Evolutionary conservation across 108 stramenopile genomes (phyloP), one percentile per base, ranked within the genome.

Genomic region (Pseudonitzschia multiseries): DNA sequence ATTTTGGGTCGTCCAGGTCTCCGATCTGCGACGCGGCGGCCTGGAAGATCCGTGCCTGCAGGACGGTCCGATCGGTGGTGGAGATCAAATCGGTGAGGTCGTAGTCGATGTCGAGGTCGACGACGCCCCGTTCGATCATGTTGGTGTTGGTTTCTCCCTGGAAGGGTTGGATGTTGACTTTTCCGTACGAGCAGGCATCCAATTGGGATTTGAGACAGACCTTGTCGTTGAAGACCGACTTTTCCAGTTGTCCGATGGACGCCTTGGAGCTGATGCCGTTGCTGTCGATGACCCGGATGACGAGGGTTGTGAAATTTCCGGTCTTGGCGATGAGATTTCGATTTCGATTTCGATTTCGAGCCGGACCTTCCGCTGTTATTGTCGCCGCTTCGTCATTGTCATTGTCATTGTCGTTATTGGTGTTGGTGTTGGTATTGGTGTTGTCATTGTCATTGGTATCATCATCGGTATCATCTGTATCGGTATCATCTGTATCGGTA

Each of bases 131-230:
- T 48, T 24, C 21, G 28, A 32, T n/a, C 1, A 12, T 44, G 41
- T 20, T 6, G 4, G 57, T 51, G 17, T 51, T 51, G 20, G n/a
- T n/a, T 51, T n/a, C 50, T 51, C n/a, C 36, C 24, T n/a, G 0
- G 4, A 67, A 44, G 56, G 65, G 65, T 15, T 52, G 10, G 41
- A 87, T 71, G 13, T 53, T 62, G 28, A 81, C 46, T 27, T 85
- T 53, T 8, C 69, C 76, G 59, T 85, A 56, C 4, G 79, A 81
- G 74, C 87, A 88, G 1, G 77, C 74, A 0, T 26, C 20, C 42
- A 62, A 81, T 63, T 81, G 80, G 8, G 77, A 61, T n/a, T 29
- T 57, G 28, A 88, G 72, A 68, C 80, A 83, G 32, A 68, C 48
- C 2, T 32, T 15, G 56, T 85, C 84, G 1, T 48, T 12, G 15